Evolutionary conservation across 2,329 filamentous ascomycete species (phyloP), one percentile per base, ranked within the genome.

Genomic region (Aspergillus bombycis): DNA sequence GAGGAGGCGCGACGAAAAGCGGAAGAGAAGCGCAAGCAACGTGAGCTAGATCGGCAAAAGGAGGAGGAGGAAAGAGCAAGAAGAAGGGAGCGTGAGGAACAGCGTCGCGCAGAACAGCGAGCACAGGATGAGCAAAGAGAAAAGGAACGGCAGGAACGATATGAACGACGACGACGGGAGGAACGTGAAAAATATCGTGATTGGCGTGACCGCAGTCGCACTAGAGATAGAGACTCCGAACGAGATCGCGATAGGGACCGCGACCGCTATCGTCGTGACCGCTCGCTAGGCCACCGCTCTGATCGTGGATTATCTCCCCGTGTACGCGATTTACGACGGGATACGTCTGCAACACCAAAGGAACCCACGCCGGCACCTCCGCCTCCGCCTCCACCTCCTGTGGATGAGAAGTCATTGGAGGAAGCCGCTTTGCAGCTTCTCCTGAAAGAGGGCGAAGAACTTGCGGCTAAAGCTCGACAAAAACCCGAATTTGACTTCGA

Each of bases 391-490:
- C 62, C 65, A 3, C 75, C 74, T 7, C 75, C 76, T 11, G 80
- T 85, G 56, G 80, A 82, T 62, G 84, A 86, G 62, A 85, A 86
- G 71, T 80, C 83, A 21, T 71, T 88, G 53, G 85, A 87, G 68
- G 82, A 85, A 65, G 79, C 83, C 43, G 85, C 85, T 12, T 75
- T 87, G 58, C 80, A 85, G 62, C 71, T 83, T 64, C 77, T 88
- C 12, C 69, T 87, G 26, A 81, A 80, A 67, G 85, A 88, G 73
- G 83, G 84, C 55, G 81, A 85, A 68, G 80, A 84, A 66, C 78
- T 85, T 65, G 82, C 84, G 10, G 83, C 83, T 28, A 85, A 84
- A 68, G 79, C 81, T 4, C 77, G 78, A 43, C 78, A 81, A 64
- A 80, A 82, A 61, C 82, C 82, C 6, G 83, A 85, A 60, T 81